These are phyloP conservation scores for Trichoderma brevicompactum DNA, from an alignment of 2,329 filamentous ascomycete species.

Conservation along the genomic window DNA sequence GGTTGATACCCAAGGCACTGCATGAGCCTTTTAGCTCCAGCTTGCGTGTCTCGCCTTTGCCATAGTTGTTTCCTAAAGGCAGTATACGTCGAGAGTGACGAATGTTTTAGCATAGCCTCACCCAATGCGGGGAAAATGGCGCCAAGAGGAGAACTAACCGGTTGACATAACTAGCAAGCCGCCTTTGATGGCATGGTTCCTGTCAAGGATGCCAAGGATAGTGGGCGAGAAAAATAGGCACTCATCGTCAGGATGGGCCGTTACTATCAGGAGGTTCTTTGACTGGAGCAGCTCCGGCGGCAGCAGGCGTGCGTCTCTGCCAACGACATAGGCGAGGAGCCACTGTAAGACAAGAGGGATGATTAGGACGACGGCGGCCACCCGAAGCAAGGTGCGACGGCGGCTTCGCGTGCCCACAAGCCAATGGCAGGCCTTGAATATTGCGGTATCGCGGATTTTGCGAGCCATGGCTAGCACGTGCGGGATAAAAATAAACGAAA, in stretches of 20 bases:
- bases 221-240: constrained; percentile 42
- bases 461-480: constrained; percentile 19
- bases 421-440: constrained; percentile 30
- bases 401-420: constrained; percentile 32
- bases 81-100: not conserved
- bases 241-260: constrained; percentile 48
- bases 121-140: constrained; percentile 10
- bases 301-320: constrained; percentile 43
- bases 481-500: constrained; percentile 13
- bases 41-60: constrained; percentile 38
- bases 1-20: constrained; percentile 38
- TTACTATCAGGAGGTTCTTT: constrained; percentile 45
- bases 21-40: constrained; percentile 40
- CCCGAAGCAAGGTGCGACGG: constrained; percentile 32
- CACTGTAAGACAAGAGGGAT: constrained; percentile 43
- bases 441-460: constrained; percentile 4
- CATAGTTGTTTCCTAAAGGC: constrained; percentile 39
- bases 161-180: constrained; percentile 42
- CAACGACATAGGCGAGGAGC: constrained; percentile 43
- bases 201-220: constrained; percentile 40
- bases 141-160: constrained; percentile 29
- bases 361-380: constrained; percentile 28
- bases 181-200: constrained; percentile 36
- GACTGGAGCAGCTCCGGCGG: constrained; percentile 42
- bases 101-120: constrained; percentile 8